phyloP scores from a whole-genome alignment of 495 filamentous ascomycete genomes.

The Penicillium longicatenatum region DNA sequence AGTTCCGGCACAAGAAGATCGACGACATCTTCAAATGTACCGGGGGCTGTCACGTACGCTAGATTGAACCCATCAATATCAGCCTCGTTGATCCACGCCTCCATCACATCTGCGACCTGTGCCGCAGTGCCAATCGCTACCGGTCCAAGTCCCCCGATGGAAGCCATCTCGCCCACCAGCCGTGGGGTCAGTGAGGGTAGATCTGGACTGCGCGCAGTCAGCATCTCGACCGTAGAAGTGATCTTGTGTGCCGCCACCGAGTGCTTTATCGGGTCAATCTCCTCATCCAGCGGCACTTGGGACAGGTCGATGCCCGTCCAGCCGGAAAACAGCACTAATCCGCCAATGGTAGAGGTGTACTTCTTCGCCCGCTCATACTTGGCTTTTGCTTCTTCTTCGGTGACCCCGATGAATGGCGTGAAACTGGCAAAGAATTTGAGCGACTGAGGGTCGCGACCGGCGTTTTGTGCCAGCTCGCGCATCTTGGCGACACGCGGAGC shows the following conservation, averaged over 20 bases:
- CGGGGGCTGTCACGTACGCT: slow-evolving; percentile 55
- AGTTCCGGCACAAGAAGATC: slow-evolving; percentile 63
- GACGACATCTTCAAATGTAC: slow-evolving; percentile 64
- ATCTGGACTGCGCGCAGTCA: slow-evolving; percentile 52
- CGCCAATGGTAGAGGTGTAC: slow-evolving; percentile 56
- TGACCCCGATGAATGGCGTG: too few species aligned
- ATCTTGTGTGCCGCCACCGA: slow-evolving; percentile 55
- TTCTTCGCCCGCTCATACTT: slow-evolving; percentile 55
- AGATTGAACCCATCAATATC: slow-evolving; percentile 67
- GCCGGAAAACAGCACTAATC: slow-evolving; percentile 59
- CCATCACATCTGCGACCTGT: slow-evolving; percentile 60
- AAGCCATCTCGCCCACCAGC: slow-evolving; percentile 56
- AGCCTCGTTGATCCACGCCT: slow-evolving; percentile 58
- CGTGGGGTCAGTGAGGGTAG: slow-evolving; percentile 55
- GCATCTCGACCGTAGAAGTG: slow-evolving; percentile 50
- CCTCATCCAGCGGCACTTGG: slow-evolving; percentile 57
- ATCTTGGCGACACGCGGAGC: too few species aligned
- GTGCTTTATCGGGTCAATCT: slow-evolving; percentile 53
- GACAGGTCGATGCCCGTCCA: slow-evolving; percentile 66
- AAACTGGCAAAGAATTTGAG: too few species aligned
- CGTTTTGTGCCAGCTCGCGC: too few species aligned
- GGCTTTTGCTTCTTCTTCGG: slow-evolving; percentile 53
- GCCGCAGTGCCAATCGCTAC: slow-evolving; percentile 53
- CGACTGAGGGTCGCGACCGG: too few species aligned
- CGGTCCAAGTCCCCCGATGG: slow-evolving; percentile 58